These are phyloP conservation scores for Papilionanthe hybrid DNA, from an alignment of 116 monocot genomes.

Conservation along the genomic window DNA sequence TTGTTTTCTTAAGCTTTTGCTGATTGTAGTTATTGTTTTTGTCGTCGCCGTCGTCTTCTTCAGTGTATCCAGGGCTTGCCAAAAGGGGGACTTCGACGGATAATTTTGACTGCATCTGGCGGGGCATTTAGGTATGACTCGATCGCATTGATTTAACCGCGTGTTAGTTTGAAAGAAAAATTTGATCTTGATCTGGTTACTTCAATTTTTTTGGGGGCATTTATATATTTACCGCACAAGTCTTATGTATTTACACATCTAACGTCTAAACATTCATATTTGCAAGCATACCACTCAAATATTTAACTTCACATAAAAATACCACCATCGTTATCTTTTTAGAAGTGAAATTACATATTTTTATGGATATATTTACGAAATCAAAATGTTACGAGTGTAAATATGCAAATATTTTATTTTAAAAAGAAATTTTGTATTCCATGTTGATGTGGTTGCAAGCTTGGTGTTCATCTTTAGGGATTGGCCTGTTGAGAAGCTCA, in stretches of 20 bases:
- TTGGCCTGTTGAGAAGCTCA: constrained; percentile 87
- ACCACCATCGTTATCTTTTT: background rate
- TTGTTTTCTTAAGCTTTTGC: background rate
- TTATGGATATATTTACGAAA: too few species aligned
- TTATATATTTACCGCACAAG: too few species aligned
- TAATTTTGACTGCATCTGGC: constrained; percentile 98
- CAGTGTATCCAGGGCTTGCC: constrained; percentile 99
- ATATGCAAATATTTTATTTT: background rate
- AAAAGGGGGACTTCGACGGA: constrained; percentile 87
- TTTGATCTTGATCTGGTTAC: too few species aligned
- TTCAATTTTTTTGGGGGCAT: too few species aligned
- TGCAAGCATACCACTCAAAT: too few species aligned
- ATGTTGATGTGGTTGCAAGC: background rate
- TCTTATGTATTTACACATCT: too few species aligned
- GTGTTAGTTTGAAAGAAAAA: background rate
- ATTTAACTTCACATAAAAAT: too few species aligned
- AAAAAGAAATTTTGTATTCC: background rate
- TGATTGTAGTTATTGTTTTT: constrained; percentile 6
- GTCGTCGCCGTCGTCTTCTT: background rate
- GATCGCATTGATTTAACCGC: background rate
- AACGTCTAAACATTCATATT: too few species aligned
- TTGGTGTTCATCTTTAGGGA: constrained; percentile 40
- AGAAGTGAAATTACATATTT: too few species aligned
- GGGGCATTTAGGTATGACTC: constrained; percentile 90
- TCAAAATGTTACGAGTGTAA: too few species aligned